These are phyloP conservation scores for Haematococcus lacustris DNA, from an alignment of 139 green algal genomes.

Conservation along the genomic window DNA sequence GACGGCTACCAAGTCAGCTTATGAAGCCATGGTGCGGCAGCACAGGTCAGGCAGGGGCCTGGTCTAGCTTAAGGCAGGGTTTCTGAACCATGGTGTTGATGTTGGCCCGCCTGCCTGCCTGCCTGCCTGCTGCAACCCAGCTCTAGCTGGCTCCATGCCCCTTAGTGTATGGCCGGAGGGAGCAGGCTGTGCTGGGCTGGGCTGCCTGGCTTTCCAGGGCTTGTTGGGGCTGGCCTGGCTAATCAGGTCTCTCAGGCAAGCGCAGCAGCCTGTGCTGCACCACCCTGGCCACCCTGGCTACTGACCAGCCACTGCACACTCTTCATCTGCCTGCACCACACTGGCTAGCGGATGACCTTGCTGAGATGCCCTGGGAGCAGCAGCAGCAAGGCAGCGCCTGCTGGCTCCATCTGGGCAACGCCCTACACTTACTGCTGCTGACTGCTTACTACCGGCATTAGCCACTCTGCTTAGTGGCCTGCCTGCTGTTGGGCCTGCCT, in stretches of 20 bases:
- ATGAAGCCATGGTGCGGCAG: constrained; percentile 72
- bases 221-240: no score
- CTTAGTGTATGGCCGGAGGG: background rate
- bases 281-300: no score
- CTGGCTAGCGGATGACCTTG: no score
- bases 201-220: background rate
- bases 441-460: background rate
- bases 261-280: no score
- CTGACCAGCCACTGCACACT: no score
- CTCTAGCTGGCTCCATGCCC: background rate
- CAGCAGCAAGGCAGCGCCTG: no score
- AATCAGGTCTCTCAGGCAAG: background rate
- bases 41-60: constrained; percentile 30
- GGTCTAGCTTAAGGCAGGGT: background rate
- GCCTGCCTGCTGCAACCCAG: background rate
- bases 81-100: background rate
- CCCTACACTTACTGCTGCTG: background rate
- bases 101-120: no score
- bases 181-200: background rate
- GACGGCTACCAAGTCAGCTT: constrained; percentile 68
- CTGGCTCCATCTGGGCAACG: no score
- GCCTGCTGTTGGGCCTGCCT: background rate
- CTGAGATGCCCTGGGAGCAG: no score
- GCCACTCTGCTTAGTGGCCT: background rate
- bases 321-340: no score